Base-by-base conservation (phyloP, 2,329 filamentous ascomycete genomes). In the Chaetoscypha palmicola region DNA sequence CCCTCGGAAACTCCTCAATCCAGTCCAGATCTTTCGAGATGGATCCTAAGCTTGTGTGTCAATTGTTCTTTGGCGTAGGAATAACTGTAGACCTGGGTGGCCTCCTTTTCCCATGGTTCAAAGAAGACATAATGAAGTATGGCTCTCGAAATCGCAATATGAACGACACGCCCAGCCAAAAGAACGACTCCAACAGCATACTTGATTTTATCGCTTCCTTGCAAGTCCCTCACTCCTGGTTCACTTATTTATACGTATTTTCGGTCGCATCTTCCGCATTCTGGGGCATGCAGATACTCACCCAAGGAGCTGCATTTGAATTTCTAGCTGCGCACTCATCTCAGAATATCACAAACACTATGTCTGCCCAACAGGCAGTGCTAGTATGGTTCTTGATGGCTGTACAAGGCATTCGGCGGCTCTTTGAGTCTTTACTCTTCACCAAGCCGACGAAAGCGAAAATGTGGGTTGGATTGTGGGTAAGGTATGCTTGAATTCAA, bases 381-480 rank as follows among this genome's bases (percentile, higher is more conserved):
- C 58, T 88, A 12, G 76, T 75, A 10, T 92, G 85, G 81, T 48
- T 69, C 2, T 69, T 95, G 60, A 83, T 96, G 77, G 64, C 80
- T 17, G 63, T 86, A 5, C 92, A 97, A 64, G 86, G 83, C 31
- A 62, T 64, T 7, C 77, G 91, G 49, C 79, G 92, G 39, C 66
- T 95, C 30, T 84, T 81, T 54, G 92, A 97, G 67, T 85, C 80
- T 55, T 58, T 81, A 32, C 65, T 66, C 32, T 73, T 92, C 43
- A 68, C 74, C 39, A 83, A 77, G 59, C 73, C 80, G 3, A 86
- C 72, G 17, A 45, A 55, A 12, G 86, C 87, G 14, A 77, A 70
- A 44, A 98, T 98, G 91, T 89, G 83, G 79, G 66, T 90, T 50
- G 76, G 81, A 12, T 86, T 95, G 61, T 97, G 88, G 82, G 51